phyloP scores from a whole-genome alignment of 2,329 filamentous ascomycete genomes.

The Aspergillus carbonarius region DNA sequence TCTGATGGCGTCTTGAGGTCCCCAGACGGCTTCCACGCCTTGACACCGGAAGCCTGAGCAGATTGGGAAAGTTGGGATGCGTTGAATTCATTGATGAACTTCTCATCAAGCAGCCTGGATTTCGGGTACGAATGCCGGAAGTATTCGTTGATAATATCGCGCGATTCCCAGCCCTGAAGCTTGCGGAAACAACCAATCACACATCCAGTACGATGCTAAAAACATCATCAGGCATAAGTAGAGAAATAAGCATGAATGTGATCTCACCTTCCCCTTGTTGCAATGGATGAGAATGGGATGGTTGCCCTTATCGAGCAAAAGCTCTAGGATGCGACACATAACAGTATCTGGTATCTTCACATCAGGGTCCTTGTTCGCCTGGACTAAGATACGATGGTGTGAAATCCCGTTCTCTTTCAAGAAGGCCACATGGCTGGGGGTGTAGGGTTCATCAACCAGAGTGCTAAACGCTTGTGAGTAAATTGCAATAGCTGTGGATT shows the following conservation, averaged over 20 bases:
- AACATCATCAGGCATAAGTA: slow-evolving; percentile 3
- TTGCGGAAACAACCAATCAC: slow-evolving; percentile 79
- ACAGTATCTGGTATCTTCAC: slow-evolving; percentile 64
- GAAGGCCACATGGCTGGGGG: slow-evolving; percentile 57
- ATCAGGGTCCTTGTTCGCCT: slow-evolving; percentile 77
- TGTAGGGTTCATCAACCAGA: slow-evolving; percentile 60
- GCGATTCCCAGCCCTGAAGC: slow-evolving; percentile 64
- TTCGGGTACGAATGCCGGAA: slow-evolving; percentile 57
- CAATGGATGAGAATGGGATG: slow-evolving; percentile 86
- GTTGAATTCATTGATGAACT: slow-evolving; percentile 30
- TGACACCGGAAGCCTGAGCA: slow-evolving; percentile 19
- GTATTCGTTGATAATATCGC: slow-evolving; percentile 71
- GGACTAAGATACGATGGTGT: slow-evolving; percentile 74
- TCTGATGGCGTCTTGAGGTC: slow-evolving; percentile 3
- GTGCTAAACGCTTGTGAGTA: slow-evolving; percentile 46
- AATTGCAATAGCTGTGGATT: not conserved
- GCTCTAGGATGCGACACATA: slow-evolving; percentile 68
- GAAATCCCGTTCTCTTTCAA: slow-evolving; percentile 66
- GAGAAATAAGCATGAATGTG: too few species aligned
- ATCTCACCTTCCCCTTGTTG: slow-evolving; percentile 76
- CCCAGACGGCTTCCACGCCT: slow-evolving; percentile 13
- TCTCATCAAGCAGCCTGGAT: slow-evolving; percentile 40
- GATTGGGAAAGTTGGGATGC: slow-evolving; percentile 19
- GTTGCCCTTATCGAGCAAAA: slow-evolving; percentile 70
- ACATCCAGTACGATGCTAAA: slow-evolving; percentile 81